These are phyloP conservation scores for Sarocladium brachiariae DNA, from an alignment of 2,329 filamentous ascomycete species.

Conservation along the genomic window DNA sequence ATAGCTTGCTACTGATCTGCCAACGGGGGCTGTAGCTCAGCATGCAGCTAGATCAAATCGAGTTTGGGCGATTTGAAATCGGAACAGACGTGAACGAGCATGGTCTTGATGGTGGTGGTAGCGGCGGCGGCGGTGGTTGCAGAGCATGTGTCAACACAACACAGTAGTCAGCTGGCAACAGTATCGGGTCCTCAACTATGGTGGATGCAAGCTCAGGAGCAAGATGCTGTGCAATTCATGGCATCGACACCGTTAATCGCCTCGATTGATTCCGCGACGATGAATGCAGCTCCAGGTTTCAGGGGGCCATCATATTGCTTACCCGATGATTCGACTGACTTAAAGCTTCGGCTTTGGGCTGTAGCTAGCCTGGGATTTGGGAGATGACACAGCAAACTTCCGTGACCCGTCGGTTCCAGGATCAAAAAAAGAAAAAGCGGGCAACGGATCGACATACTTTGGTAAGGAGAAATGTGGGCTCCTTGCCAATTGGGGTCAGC, in stretches of 20 bases:
- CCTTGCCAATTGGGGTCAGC: background rate
- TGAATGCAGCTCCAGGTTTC: too few species aligned
- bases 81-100: background rate
- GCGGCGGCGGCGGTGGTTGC: too few species aligned
- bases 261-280: too few species aligned
- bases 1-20: constrained; percentile 18
- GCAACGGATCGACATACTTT: background rate
- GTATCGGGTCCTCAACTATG: background rate
- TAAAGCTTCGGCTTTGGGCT: constrained; percentile 2
- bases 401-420: background rate
- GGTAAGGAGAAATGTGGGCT: background rate
- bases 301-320: too few species aligned
- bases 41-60: background rate
- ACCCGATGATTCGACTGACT: background rate
- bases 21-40: background rate
- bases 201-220: constrained; percentile 5
- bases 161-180: background rate
- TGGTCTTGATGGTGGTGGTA: background rate
- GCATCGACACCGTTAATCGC: background rate
- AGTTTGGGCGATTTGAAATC: background rate
- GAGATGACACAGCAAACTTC: too few species aligned
- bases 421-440: background rate
- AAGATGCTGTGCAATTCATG: background rate
- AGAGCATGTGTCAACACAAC: background rate
- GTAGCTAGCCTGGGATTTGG: background rate